phyloP scores from a whole-genome alignment of 192 early-diverging fungal genomes.

The Lunasporangiospora selenospora region DNA sequence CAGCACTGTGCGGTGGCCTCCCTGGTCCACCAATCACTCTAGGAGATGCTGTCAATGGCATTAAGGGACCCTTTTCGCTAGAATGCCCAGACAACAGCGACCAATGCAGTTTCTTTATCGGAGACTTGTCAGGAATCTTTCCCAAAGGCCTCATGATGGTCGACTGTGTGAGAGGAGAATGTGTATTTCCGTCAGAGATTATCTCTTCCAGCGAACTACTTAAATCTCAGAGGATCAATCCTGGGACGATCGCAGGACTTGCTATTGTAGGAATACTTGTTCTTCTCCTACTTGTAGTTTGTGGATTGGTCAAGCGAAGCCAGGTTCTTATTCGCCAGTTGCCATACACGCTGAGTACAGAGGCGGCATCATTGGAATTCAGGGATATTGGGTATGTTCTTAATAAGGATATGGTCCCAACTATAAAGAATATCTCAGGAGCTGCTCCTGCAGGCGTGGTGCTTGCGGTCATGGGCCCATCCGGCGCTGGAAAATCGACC shows the following conservation, averaged over 20 bases:
- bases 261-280: constrained; percentile 24
- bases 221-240: not conserved
- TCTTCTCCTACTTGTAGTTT: constrained; percentile 13
- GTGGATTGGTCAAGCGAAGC: constrained; percentile 16
- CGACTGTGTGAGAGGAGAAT: constrained; percentile 62
- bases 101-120: constrained; percentile 51
- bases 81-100: constrained; percentile 49
- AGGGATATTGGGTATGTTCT: constrained; percentile 38
- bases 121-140: constrained; percentile 54
- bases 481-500: constrained; percentile 91
- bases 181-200: constrained; percentile 53
- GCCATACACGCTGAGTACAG: constrained; percentile 16
- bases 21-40: constrained; percentile 48
- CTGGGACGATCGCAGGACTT: constrained; percentile 25
- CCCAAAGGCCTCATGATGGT: constrained; percentile 57
- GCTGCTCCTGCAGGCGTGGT: constrained; percentile 74
- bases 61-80: constrained; percentile 50
- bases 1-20: constrained; percentile 60
- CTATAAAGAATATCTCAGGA: constrained; percentile 76
- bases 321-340: constrained; percentile 15
- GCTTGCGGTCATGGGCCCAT: constrained; percentile 91
- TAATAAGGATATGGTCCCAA: constrained; percentile 57
- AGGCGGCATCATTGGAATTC: constrained; percentile 38
- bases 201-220: not conserved
- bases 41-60: constrained; percentile 32